Evolutionary conservation across 2,329 filamentous ascomycete genomes (phyloP), one percentile per base, ranked within the genome.

Genomic region (Parastagonospora avenae): DNA sequence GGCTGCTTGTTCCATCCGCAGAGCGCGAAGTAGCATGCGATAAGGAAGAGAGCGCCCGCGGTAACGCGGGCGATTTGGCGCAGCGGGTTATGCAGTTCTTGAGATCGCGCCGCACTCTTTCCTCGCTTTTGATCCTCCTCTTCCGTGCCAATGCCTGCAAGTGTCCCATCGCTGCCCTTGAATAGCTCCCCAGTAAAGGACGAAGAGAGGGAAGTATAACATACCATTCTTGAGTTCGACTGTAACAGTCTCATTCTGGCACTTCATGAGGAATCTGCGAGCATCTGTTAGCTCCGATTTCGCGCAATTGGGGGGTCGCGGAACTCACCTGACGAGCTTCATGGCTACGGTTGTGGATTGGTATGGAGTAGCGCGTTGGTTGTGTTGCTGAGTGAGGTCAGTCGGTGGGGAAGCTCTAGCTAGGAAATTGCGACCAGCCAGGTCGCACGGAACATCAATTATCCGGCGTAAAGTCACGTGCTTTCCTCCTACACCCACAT

Each of bases 221-320:
- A 39, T 81, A 94, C 92, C 94, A 85, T 97, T 97, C 78, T 99
- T 99, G 64, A 99, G 83, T 78, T 99, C 94, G 76, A 99, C 90
- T 38, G 93, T 97, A 69, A 97, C 94, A 69, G 94, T 96, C 81
- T 99, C 94, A 77, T 97, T 97, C 77, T 90, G 87, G 78, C 93
- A 97, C 83, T 99, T 99, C 93, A 97, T 97, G 67, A 99, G 82
- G 77, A 99, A 99, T 76, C 94, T 97, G 55, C 45, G 40, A 42
- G 42, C 50, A 53, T 36, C 41, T 41, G 50, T 70, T 62, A 71
- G 64, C 53, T 56, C 43, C 30, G 29, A 31, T 36, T 42, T 15
- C 41, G 31, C 31, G 3, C 11, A 36, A 30, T 24, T n/a, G 4
- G 8, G 19, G 12, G 10, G 9, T 30, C 24, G 39, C 27, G 36